Percentiles rank a stretch among this genome's conserved stretches.
Conservation (phyloP, 2,329 filamentous ascomycete genomes). For the Fusarium sp. region DNA sequence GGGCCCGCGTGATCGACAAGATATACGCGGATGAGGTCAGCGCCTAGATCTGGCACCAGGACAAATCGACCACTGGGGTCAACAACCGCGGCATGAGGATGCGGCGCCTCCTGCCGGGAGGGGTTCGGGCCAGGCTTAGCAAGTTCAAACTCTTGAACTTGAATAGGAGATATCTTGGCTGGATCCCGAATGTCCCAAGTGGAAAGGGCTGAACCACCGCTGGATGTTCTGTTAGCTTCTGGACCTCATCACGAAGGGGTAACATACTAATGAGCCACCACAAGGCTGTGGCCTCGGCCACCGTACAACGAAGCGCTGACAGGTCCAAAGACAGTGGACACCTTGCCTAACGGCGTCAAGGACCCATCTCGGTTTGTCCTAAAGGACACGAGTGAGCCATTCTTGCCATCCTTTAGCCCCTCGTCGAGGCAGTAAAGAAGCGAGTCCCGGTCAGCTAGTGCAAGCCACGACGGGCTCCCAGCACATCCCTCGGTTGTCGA, state of each 20-base stretch:
- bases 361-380: constrained; percentile 52
- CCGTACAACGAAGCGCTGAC: constrained; percentile 60
- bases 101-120: constrained; percentile 66
- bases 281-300: constrained; percentile 52
- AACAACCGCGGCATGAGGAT: constrained; percentile 73
- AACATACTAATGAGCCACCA: constrained; percentile 61
- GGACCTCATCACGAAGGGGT: not conserved
- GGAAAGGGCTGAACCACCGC: constrained; percentile 56
- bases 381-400: constrained; percentile 62
- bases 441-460: constrained; percentile 61
- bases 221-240: constrained; percentile 37
- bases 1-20: constrained; percentile 57
- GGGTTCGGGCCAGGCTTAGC: constrained; percentile 52
- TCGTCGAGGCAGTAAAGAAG: constrained; percentile 72
- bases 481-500: constrained; percentile 62
- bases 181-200: constrained; percentile 59
- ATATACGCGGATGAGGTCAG: constrained; percentile 71
- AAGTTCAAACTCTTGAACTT: constrained; percentile 56
- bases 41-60: constrained; percentile 74
- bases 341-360: constrained; percentile 52
- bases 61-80: constrained; percentile 75
- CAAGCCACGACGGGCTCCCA: constrained; percentile 70
- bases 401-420: constrained; percentile 55
- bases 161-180: constrained; percentile 49
- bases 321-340: constrained; percentile 54